These are phyloP conservation scores for Pseudogymnoascus sp. DNA, from an alignment of 2,329 filamentous ascomycete genomes.

Conservation along the genomic window DNA sequence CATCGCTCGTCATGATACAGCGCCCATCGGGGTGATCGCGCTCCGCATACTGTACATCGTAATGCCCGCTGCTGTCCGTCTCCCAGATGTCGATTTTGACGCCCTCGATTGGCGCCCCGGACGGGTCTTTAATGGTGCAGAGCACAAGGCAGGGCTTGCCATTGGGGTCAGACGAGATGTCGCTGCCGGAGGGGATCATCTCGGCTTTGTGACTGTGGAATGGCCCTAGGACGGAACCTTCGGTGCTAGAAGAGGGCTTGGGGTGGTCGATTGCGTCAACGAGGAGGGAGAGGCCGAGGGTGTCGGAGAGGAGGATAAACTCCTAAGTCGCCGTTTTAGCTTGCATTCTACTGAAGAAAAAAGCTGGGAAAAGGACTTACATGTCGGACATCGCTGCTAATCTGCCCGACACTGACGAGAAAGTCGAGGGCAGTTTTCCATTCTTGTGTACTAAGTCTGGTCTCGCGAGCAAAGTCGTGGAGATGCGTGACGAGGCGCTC, in stretches of 20 bases:
- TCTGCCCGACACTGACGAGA: constrained; percentile 63
- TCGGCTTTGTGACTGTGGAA: constrained; percentile 76
- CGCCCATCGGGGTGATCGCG: constrained; percentile 59
- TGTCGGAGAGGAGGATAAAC: constrained; percentile 75
- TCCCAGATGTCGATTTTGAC: constrained; percentile 80
- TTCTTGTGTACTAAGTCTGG: constrained; percentile 63
- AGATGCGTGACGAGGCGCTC: constrained; percentile 66
- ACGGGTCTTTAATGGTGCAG: constrained; percentile 60
- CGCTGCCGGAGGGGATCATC: constrained; percentile 43
- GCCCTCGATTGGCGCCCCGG: constrained; percentile 51
- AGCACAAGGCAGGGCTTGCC: constrained; percentile 64
- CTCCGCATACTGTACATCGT: constrained; percentile 69
- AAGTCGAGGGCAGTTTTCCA: constrained; percentile 70
- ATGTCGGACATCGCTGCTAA: constrained; percentile 59
- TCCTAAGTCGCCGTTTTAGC: constrained; percentile 38
- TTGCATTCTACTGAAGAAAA: background rate
- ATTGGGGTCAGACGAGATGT: constrained; percentile 58
- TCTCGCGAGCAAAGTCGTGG: constrained; percentile 76
- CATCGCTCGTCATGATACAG: constrained; percentile 60
- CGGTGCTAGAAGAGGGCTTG: constrained; percentile 59
- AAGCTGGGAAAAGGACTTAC: background rate
- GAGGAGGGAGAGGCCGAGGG: constrained; percentile 69
- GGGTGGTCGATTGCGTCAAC: constrained; percentile 80
- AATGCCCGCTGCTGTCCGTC: constrained; percentile 69
- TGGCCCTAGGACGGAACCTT: constrained; percentile 72